Percentiles rank a stretch among this genome's conserved stretches.
phyloP scores from a whole-genome alignment of 2,329 filamentous ascomycete genomes.

The Sclerotinia trifoliorum region DNA sequence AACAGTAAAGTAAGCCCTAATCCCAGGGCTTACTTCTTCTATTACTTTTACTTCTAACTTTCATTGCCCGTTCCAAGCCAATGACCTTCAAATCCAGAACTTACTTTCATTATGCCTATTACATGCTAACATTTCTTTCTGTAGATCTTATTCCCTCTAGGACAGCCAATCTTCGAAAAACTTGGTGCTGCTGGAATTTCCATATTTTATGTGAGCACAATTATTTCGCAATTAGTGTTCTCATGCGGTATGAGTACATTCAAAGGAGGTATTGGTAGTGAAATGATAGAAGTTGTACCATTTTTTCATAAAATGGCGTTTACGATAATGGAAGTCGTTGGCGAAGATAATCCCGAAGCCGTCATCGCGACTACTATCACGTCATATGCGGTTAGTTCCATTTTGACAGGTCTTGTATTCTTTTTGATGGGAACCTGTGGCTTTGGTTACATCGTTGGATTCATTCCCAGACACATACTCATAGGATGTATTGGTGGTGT shows the following conservation, averaged over 20 bases:
- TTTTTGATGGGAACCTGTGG: conserved; percentile 84
- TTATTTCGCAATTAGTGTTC: conserved; percentile 87
- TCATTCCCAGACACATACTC: conserved; percentile 93
- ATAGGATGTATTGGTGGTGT: conserved; percentile 98
- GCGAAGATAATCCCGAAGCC: conserved; percentile 76
- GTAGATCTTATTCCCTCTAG: conserved; percentile 84
- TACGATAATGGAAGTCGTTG: conserved; percentile 76
- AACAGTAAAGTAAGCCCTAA: neutral
- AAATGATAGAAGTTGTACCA: conserved; percentile 97
- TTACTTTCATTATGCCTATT: neutral
- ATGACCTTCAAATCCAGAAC: accelerated
- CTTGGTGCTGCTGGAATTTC: conserved; percentile 93
- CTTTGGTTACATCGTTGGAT: conserved; percentile 89
- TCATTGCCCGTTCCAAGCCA: neutral
- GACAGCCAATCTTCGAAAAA: conserved; percentile 78
- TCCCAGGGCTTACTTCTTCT: neutral
- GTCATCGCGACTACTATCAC: conserved; percentile 94
- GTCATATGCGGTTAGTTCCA: conserved; percentile 83
- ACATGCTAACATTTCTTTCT: conserved; percentile 55
- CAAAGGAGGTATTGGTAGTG: conserved; percentile 86
- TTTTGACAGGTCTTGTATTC: conserved; percentile 89
- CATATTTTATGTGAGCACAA: conserved; percentile 98
- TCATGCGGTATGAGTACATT: conserved; percentile 84
- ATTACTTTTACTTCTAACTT: neutral
- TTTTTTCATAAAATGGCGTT: conserved; percentile 99